phyloP scores from a whole-genome alignment of 805 yeast species.

The baker's yeast (Saccharomyces cerevisiae) region DNA sequence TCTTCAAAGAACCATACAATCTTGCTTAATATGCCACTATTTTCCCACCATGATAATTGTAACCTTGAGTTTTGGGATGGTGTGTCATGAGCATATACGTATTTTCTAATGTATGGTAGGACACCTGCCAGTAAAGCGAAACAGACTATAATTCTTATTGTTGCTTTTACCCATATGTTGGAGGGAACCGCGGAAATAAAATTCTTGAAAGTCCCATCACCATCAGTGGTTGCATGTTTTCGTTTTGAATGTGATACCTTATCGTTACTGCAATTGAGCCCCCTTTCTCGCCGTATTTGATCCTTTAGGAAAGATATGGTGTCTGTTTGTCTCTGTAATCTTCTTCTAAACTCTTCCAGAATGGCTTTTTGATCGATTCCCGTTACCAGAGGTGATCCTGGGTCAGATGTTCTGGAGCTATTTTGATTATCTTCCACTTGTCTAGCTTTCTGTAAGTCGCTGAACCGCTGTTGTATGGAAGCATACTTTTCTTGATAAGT shows the following conservation, averaged over 20 bases:
- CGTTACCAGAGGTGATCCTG: background rate
- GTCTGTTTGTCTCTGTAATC: constrained; percentile 23
- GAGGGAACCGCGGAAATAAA: background rate
- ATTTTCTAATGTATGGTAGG: background rate
- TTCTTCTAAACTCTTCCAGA: constrained; percentile 23
- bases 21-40: constrained; percentile 10
- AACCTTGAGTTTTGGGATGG: background rate
- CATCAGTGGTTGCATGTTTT: background rate
- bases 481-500: constrained; percentile 23
- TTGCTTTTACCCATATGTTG: background rate
- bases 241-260: constrained; percentile 2
- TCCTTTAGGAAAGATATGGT: constrained; percentile 17
- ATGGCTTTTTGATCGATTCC: constrained; percentile 22
- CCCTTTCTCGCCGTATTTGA: constrained; percentile 7
- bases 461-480: constrained; percentile 22
- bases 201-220: background rate
- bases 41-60: constrained; percentile 21
- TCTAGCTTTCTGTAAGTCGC: constrained; percentile 8
- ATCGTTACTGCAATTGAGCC: constrained; percentile 1
- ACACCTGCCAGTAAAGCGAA: background rate
- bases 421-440: background rate
- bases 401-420: background rate
- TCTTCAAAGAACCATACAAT: constrained; percentile 19
- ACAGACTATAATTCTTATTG: background rate
- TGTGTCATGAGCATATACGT: background rate